Percentiles rank a stretch among this genome's conserved stretches.
These are phyloP conservation scores for Simmondsia chinensis DNA, from an alignment of 148 eudicot species.

Conservation along the genomic window DNA sequence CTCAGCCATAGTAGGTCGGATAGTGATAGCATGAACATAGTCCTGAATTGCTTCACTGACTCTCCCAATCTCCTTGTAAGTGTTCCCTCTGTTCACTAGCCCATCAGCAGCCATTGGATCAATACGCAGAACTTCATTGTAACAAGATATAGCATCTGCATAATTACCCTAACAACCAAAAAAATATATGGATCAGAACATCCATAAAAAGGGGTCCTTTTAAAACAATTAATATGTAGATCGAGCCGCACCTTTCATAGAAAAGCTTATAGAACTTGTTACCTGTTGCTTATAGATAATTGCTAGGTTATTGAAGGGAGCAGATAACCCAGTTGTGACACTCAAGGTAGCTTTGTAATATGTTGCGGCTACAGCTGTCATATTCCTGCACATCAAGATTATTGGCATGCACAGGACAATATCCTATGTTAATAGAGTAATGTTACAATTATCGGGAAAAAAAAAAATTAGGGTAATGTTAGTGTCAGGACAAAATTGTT, in stretches of 20 bases:
- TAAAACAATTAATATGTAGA: not conserved
- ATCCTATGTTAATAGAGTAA: too few relatives aligned
- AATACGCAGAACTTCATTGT: constrained; percentile 84
- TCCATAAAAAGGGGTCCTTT: not conserved
- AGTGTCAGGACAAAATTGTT: too few relatives aligned
- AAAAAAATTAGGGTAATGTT: too few relatives aligned
- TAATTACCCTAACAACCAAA: constrained; percentile 53
- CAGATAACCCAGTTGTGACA: constrained; percentile 90
- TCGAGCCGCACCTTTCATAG: too few relatives aligned
- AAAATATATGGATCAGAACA: not conserved
- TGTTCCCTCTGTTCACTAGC: constrained; percentile 93
- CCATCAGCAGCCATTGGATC: constrained; percentile 96
- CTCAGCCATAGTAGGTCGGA: constrained; percentile 94
- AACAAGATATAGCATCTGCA: constrained; percentile 88
- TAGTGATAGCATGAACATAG: constrained; percentile 61
- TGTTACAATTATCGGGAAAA: too few relatives aligned
- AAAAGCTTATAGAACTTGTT: not conserved
- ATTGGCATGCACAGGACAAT: too few relatives aligned
- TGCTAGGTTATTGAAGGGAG: constrained; percentile 89
- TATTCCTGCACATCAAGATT: constrained; percentile 60
- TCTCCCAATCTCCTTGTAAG: constrained; percentile 86
- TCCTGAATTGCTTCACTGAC: constrained; percentile 94
- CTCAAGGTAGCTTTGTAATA: constrained; percentile 81
- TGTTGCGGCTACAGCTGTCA: constrained; percentile 81
- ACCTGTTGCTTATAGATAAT: constrained; percentile 95